Evolutionary conservation across 805 yeast genomes (phyloP), one percentile per base, ranked within the genome.

Genomic region (Zygotorulaspora danielsina): DNA sequence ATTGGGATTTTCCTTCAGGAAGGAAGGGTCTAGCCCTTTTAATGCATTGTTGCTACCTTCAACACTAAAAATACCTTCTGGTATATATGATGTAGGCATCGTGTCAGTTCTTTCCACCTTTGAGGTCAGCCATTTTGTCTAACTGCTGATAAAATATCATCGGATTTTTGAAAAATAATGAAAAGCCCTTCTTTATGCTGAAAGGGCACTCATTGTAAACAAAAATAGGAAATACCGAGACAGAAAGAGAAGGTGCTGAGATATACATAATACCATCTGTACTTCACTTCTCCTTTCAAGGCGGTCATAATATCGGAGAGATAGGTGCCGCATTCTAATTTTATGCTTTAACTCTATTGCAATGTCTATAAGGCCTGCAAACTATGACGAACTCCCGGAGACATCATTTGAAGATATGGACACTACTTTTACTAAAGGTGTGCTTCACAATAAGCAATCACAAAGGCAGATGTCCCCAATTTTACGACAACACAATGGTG

Each of bases 401-500:
- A 51, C 61, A 4, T 57, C 63, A 11, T 59, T 59, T 44, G 64
- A 59, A 37, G 61, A 59, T 36, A 33, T 58, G 24, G 63, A 58
- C 24, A 51, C 59, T 3, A 51, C 63, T 1, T 51, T 55, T 35
- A 42, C 53, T 6, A 44, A 29, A 19, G 39, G 31, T 26, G 19
- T 28, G 5, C 25, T 18, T 7, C 30, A 26, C 19, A 26, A 34
- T 25, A 24, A 19, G 5, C 36, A 19, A 20, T 34, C 24, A 26
- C 34, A 28, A 12, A 36, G 29, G 11, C 42, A 38, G 32, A 44
- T 21, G 9, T 41, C 44, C n/a, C 45, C 47, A 13, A 39, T 45
- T 19, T 33, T 35, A 17, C 37, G 33, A 13, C 38, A 34, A 9
- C 31, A 27, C 5, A 27, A 27, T 6, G 31, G 32, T 11, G 25